Evolutionary conservation across 2,329 filamentous ascomycete genomes (phyloP).

Genomic region (Venturiaceae sp.): DNA sequence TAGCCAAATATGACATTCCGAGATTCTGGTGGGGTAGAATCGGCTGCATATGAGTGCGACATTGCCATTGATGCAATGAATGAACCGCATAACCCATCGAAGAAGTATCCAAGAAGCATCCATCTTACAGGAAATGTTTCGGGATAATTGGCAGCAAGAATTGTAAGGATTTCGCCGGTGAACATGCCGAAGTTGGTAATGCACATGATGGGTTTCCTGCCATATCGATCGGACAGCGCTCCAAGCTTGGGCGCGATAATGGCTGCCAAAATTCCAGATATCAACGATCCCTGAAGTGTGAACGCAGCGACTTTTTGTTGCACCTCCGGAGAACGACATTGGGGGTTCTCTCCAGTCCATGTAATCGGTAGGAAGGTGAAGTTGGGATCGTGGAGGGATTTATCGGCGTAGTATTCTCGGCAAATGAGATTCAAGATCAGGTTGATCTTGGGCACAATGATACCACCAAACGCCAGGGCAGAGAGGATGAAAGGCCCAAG

Average conservation of each 20-base stretch:
- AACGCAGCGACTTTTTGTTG: conserved; percentile 71
- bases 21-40: conserved; percentile 73
- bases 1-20: conserved; percentile 80
- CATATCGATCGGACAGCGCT: conserved; percentile 76
- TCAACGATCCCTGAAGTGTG: conserved; percentile 63
- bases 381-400: conserved; percentile 37
- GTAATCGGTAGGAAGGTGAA: conserved; percentile 55
- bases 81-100: conserved; percentile 80
- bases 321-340: conserved; percentile 73
- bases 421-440: conserved; percentile 79
- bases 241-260: conserved; percentile 76
- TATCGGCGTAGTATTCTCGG: conserved; percentile 66
- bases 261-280: conserved; percentile 68
- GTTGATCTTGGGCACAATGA: conserved; percentile 79
- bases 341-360: conserved; percentile 60
- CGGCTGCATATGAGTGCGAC: conserved; percentile 77
- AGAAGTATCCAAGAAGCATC: conserved; percentile 64
- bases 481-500: conserved; percentile 71
- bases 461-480: conserved; percentile 76
- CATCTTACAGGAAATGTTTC: conserved; percentile 65
- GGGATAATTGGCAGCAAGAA: conserved; percentile 67
- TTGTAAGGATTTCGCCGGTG: conserved; percentile 63
- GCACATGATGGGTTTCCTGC: conserved; percentile 65
- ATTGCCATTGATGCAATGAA: conserved; percentile 77
- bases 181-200: conserved; percentile 68